Conservation (phyloP, 2,329 filamentous ascomycete species). For the Microthyrium microscopicum region DNA sequence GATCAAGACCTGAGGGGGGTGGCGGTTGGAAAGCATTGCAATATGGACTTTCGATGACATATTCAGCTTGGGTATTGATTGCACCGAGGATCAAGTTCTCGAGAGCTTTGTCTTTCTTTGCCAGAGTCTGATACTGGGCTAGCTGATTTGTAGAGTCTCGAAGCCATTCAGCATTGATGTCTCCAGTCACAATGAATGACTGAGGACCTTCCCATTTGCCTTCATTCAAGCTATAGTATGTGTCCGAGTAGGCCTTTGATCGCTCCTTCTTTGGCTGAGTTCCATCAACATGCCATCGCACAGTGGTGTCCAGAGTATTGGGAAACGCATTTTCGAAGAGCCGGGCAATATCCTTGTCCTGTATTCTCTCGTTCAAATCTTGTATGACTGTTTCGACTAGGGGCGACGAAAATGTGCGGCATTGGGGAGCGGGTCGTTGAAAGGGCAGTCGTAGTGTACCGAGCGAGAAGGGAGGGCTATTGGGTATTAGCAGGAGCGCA, state of each 20-base stretch:
- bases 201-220: slow-evolving; percentile 69
- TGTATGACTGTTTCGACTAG: slow-evolving; percentile 77
- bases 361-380: slow-evolving; percentile 63
- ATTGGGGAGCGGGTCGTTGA: slow-evolving; percentile 64
- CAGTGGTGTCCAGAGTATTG: slow-evolving; percentile 77
- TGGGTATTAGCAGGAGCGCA: slow-evolving; percentile 12
- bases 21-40: slow-evolving; percentile 98
- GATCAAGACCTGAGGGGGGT: slow-evolving; percentile 56
- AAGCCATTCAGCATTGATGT: slow-evolving; percentile 87
- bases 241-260: slow-evolving; percentile 16
- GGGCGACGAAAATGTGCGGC: slow-evolving; percentile 77
- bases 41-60: slow-evolving; percentile 85
- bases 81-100: slow-evolving; percentile 73
- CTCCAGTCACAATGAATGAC: slow-evolving; percentile 83
- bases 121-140: slow-evolving; percentile 71
- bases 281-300: slow-evolving; percentile 68
- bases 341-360: slow-evolving; percentile 73
- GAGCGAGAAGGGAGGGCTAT: slow-evolving; percentile 59
- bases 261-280: slow-evolving; percentile 27
- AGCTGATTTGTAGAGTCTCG: slow-evolving; percentile 89
- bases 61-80: slow-evolving; percentile 92
- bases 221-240: slow-evolving; percentile 25
- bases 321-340: slow-evolving; percentile 94
- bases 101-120: slow-evolving; percentile 64
- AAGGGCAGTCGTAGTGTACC: slow-evolving; percentile 69